Evolutionary conservation across 1,284 basidiomycete species (phyloP).

Genomic region (Phylloboletellus chloephorus): DNA sequence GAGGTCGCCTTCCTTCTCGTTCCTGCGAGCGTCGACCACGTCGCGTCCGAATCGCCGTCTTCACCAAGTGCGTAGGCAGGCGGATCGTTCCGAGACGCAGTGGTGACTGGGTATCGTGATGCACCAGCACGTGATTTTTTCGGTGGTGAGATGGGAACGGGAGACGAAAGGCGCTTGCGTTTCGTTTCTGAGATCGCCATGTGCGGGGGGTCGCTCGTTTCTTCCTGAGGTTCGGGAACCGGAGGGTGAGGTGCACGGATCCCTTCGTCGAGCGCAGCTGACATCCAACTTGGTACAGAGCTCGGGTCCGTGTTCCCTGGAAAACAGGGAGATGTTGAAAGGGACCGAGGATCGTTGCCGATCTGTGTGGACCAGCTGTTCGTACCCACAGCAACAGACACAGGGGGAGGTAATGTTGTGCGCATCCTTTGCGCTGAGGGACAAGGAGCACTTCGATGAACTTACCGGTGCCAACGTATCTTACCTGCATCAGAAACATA

Average conservation of each 20-base stretch:
- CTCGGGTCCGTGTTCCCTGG: not conserved
- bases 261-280: conserved; percentile 3
- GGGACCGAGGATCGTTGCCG: not conserved
- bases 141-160: conserved; percentile 1
- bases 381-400: not conserved
- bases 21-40: conserved; percentile 43
- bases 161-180: conserved; percentile 3
- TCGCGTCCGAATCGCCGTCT: conserved; percentile 39
- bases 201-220: not conserved
- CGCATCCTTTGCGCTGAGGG: conserved; percentile 6
- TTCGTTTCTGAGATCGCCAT: conserved; percentile 8
- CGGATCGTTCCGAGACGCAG: not conserved
- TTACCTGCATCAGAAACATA: conserved; percentile 14
- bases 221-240: not conserved
- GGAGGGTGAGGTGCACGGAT: not conserved
- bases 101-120: not conserved
- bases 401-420: not conserved
- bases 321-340: not conserved
- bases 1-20: conserved; percentile 31
- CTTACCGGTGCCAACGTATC: conserved; percentile 4
- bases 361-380: not conserved
- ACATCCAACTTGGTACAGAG: conserved; percentile 8
- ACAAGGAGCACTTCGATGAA: conserved; percentile 7
- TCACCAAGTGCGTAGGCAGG: conserved; percentile 34
- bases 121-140: conserved; percentile 3